Evolutionary conservation across 2,329 filamentous ascomycete genomes (phyloP).

Genomic region (Arachnopeziza araneosa): DNA sequence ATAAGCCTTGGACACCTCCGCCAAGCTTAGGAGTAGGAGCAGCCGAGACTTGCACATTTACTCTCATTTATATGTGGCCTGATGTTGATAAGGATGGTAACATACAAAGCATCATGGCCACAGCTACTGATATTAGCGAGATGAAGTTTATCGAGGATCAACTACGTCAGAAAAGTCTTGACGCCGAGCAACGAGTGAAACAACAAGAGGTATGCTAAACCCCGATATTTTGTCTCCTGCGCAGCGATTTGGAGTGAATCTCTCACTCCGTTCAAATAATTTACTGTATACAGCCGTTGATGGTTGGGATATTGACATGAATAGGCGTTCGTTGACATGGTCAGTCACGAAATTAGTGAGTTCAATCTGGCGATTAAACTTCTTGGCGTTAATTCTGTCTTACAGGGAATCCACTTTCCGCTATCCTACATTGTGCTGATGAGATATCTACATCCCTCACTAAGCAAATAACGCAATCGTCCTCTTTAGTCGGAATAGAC

Average conservation of each 20-base stretch:
- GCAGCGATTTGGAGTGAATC: no score
- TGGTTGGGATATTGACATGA: background rate
- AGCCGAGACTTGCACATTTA: background rate
- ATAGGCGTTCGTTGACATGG: background rate
- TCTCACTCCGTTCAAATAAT: no score
- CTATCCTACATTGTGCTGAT: background rate
- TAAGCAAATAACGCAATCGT: background rate
- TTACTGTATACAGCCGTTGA: no score
- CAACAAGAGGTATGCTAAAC: background rate
- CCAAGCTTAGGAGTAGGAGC: background rate
- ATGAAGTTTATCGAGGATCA: background rate
- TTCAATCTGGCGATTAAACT: background rate
- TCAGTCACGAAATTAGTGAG: background rate
- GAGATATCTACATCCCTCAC: background rate
- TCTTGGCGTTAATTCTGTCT: background rate
- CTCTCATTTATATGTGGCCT: background rate
- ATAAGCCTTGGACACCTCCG: slow-evolving; percentile 1
- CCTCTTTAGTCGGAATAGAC: background rate
- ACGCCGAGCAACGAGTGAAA: background rate
- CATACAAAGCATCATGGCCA: background rate
- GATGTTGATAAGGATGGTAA: background rate
- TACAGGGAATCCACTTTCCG: background rate
- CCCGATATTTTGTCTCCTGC: no score
- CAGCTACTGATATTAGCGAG: background rate
- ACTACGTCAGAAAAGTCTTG: background rate